These are phyloP conservation scores for Passalora sequoiae DNA, from an alignment of 2,329 filamentous ascomycete genomes.

Conservation along the genomic window DNA sequence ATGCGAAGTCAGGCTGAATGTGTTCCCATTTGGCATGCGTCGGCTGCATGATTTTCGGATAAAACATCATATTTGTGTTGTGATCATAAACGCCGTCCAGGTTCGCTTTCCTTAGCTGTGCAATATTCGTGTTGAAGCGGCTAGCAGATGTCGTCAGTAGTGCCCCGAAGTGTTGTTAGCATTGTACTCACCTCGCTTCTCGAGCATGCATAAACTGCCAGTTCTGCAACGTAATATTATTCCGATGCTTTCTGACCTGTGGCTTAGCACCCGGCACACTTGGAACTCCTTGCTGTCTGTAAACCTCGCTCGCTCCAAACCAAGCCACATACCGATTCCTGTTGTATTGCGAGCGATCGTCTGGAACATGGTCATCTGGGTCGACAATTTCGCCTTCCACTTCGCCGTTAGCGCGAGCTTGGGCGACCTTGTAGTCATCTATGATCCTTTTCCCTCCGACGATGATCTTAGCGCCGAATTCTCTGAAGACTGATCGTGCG, in stretches of 20 bases:
- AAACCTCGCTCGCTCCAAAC: constrained; percentile 94
- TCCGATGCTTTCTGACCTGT: constrained; percentile 67
- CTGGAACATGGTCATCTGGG: constrained; percentile 73
- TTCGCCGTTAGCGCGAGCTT: constrained; percentile 68
- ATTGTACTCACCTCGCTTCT: constrained; percentile 67
- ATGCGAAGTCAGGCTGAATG: constrained; percentile 45
- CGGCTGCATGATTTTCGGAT: constrained; percentile 81
- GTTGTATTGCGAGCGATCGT: constrained; percentile 83
- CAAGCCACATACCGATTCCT: constrained; percentile 98
- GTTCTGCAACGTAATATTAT: constrained; percentile 86
- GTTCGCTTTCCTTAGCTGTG: constrained; percentile 62
- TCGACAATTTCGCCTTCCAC: constrained; percentile 88
- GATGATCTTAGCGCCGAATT: constrained; percentile 91
- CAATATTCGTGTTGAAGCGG: constrained; percentile 74
- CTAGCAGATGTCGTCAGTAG: constrained; percentile 44
- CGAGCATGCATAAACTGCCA: constrained; percentile 95
- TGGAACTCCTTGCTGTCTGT: constrained; percentile 61
- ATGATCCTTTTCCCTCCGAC: constrained; percentile 80
- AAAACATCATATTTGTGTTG: constrained; percentile 89
- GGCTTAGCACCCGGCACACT: constrained; percentile 62
- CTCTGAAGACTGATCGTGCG: constrained; percentile 90
- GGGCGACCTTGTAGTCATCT: constrained; percentile 83
- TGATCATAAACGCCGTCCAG: constrained; percentile 80
- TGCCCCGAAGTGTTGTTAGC: background rate
- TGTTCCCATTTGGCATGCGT: constrained; percentile 79